Evolutionary conservation across 2,329 filamentous ascomycete species (phyloP).

Genomic region (Chaetomium olivaceum): DNA sequence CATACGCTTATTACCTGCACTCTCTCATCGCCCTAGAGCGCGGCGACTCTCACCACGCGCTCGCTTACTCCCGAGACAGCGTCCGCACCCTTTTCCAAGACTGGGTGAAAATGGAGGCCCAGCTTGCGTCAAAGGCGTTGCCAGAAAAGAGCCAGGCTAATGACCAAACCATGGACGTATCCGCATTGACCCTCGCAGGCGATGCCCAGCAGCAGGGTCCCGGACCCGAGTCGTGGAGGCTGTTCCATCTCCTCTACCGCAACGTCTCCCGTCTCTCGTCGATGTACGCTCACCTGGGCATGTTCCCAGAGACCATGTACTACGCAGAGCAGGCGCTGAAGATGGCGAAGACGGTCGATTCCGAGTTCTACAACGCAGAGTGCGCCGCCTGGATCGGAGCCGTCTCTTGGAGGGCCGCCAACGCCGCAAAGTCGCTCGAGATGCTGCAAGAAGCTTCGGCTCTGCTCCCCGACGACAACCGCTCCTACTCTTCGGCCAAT

Average conservation of each 20-base stretch:
- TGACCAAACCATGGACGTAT: slow-evolving; percentile 35
- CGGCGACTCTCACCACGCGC: slow-evolving; percentile 59
- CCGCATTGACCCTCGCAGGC: slow-evolving; percentile 33
- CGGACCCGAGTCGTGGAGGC: slow-evolving; percentile 74
- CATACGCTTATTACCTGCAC: slow-evolving; percentile 63
- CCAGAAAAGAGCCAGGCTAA: slow-evolving; percentile 24
- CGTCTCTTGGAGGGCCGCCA: slow-evolving; percentile 58
- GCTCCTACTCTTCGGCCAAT: slow-evolving; percentile 46
- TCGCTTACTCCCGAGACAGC: slow-evolving; percentile 58
- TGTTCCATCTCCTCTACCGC: slow-evolving; percentile 72
- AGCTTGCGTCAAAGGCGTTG: slow-evolving; percentile 28
- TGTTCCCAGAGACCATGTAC: slow-evolving; percentile 85
- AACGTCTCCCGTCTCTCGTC: slow-evolving; percentile 72
- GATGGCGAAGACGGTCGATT: slow-evolving; percentile 68
- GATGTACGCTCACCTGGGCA: slow-evolving; percentile 79
- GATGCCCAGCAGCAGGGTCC: slow-evolving; percentile 39
- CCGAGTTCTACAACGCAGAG: slow-evolving; percentile 58
- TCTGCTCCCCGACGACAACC: slow-evolving; percentile 49
- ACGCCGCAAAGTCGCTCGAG: slow-evolving; percentile 58
- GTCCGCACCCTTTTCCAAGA: slow-evolving; percentile 58
- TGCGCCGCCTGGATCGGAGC: slow-evolving; percentile 57
- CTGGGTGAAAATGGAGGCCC: slow-evolving; percentile 54
- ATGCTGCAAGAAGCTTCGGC: slow-evolving; percentile 56
- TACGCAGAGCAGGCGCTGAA: slow-evolving; percentile 83
- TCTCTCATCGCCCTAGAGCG: slow-evolving; percentile 65